Evolutionary conservation across 2,329 filamentous ascomycete genomes (phyloP).

Genomic region (Teratosphaeria pseudoeucalypti): DNA sequence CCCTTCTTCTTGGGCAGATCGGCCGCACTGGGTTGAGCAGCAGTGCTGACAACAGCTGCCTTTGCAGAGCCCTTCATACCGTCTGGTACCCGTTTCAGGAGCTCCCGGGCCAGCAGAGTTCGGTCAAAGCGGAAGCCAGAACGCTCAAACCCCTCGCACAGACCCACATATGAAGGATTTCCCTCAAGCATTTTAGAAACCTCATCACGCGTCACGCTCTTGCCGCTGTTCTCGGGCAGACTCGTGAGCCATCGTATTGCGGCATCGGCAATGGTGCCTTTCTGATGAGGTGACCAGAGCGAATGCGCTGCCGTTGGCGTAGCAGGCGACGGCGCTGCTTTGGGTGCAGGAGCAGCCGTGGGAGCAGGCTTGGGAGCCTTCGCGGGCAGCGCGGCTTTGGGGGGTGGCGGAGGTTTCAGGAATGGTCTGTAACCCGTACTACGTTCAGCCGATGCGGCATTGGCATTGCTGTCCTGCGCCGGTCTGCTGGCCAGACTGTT

Average conservation of each 20-base stretch:
- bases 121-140: conserved; percentile 42
- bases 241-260: conserved; percentile 38
- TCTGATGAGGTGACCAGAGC: conserved; percentile 44
- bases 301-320: conserved; percentile 16
- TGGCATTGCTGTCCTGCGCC: neutral
- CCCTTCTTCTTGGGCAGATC: conserved; percentile 12
- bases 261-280: conserved; percentile 39
- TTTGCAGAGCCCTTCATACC: conserved; percentile 2
- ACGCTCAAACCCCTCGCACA: conserved; percentile 44
- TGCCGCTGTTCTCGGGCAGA: conserved; percentile 32
- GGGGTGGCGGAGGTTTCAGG: neutral
- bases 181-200: conserved; percentile 39
- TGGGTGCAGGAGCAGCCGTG: neutral
- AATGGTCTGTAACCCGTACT: neutral
- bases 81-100: conserved; percentile 37
- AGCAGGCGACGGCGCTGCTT: neutral
- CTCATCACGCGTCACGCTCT: conserved; percentile 28
- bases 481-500: neutral
- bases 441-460: neutral
- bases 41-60: conserved; percentile 5
- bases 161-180: conserved; percentile 46
- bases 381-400: neutral
- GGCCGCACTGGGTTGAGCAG: conserved; percentile 7
- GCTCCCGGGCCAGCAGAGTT: conserved; percentile 41
- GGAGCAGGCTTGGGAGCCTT: neutral